A percentile compares a stretch with the other conserved stretches of the same genome.
phyloP scores from a whole-genome alignment of 305 asterid genomes.

The Solanum hybrid region DNA sequence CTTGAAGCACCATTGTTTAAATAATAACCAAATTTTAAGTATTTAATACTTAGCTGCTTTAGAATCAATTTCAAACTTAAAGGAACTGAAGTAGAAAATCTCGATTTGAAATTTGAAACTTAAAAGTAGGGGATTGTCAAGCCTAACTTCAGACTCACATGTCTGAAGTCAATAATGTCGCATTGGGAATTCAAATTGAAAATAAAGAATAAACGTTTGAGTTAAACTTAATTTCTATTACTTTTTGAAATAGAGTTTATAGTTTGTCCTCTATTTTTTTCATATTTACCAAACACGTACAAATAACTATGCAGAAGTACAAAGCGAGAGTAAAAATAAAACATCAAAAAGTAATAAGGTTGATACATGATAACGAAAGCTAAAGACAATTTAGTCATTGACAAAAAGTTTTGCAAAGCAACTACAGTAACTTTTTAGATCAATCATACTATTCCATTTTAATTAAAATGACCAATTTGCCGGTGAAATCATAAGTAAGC shows the following conservation, averaged over 20 bases:
- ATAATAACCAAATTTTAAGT: neutral
- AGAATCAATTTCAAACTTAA: neutral
- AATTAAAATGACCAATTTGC: neutral
- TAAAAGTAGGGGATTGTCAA: neutral
- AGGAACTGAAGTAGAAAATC: neutral
- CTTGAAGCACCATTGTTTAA: neutral
- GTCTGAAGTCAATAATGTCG: neutral
- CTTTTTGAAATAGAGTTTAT: neutral
- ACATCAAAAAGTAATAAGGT: neutral
- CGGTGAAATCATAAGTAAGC: neutral
- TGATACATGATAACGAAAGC: neutral
- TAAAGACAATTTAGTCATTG: neutral
- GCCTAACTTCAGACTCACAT: neutral
- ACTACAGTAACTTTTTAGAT: neutral
- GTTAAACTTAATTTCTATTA: neutral
- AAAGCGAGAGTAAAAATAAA: neutral
- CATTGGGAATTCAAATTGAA: neutral
- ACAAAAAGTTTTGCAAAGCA: neutral
- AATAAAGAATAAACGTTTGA: neutral
- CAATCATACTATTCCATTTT: neutral
- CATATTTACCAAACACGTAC: neutral
- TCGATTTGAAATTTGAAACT: neutral
- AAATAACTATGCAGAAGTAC: neutral
- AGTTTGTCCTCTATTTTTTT: neutral
- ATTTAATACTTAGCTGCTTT: neutral